Percentiles rank a stretch among this genome's conserved stretches.
phyloP scores from a whole-genome alignment of 192 early-diverging fungal species.

The Linnemannia schmuckeri region DNA sequence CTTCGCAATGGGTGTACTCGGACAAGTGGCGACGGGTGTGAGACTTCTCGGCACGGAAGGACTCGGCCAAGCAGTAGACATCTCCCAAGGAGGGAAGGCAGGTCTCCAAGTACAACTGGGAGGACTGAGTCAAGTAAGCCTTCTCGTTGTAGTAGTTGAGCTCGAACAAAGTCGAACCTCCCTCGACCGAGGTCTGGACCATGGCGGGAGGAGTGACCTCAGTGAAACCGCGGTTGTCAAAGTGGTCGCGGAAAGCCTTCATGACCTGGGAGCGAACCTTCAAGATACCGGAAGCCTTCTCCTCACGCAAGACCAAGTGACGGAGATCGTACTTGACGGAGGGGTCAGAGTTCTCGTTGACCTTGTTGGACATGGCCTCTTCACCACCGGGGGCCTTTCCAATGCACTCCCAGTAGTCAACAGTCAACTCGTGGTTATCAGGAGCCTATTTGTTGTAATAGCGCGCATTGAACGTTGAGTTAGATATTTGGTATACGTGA shows the following conservation, averaged over 20 bases:
- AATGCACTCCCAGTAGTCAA: slow-evolving; percentile 96
- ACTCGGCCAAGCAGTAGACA: slow-evolving; percentile 96
- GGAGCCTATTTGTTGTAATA: slow-evolving; percentile 77
- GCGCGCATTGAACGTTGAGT: background rate
- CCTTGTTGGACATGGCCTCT: slow-evolving; percentile 91
- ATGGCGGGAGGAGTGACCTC: slow-evolving; percentile 99
- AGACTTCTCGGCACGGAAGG: slow-evolving; percentile 97
- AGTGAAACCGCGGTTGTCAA: slow-evolving; percentile 79
- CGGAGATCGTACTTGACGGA: slow-evolving; percentile 91
- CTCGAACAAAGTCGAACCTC: slow-evolving; percentile 94
- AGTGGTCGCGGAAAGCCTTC: slow-evolving; percentile 96
- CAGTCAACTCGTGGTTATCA: slow-evolving; percentile 94
- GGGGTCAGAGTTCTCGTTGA: slow-evolving; percentile 92
- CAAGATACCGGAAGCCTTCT: slow-evolving; percentile 88
- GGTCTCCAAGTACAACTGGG: slow-evolving; percentile 98
- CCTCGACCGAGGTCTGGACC: slow-evolving; percentile 99
- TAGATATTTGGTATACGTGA: background rate
- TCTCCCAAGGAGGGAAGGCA: slow-evolving; percentile 95
- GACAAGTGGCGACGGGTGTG: slow-evolving; percentile 97
- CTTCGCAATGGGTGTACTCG: slow-evolving; percentile 96
- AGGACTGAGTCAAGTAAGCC: slow-evolving; percentile 98
- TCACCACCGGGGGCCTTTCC: slow-evolving; percentile 95
- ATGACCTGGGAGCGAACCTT: slow-evolving; percentile 89
- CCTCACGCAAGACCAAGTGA: slow-evolving; percentile 97
- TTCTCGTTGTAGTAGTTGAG: slow-evolving; percentile 97